Evolutionary conservation across 2,329 filamentous ascomycete genomes (phyloP), one percentile per base, ranked within the genome.

Genomic region (Fusarium nurragi): DNA sequence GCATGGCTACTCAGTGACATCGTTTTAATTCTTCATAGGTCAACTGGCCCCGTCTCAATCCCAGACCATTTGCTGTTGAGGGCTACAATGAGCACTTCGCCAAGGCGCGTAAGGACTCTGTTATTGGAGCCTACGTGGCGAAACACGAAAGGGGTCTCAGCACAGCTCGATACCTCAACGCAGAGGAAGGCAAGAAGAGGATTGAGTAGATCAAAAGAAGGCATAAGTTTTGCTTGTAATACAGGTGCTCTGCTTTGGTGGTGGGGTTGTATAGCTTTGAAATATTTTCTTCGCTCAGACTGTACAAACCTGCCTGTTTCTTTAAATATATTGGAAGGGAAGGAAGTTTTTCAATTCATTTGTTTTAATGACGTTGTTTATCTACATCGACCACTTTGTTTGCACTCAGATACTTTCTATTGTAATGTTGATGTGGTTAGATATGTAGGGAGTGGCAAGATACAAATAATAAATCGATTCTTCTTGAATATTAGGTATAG

Each of bases 161-260:
- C 79, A 92, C 91, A 67, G 90, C 90, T 39, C 85, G 92, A 62
- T 89, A 96, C 70, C 85, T 92, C 28, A 95, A 90, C 70, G 87
- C 96, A 52, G 95, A 99, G 77, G 95, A 99, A 79, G 95, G 95
- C 50, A 99, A 99, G 86, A 99, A 97, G 86, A 92, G 95, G 76
- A 96, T 97, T 74, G 95, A 99, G 76, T 94, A 86, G 70, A 71
- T 22, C 23, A 52, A 60, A 52, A 56, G 16, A 39, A 43, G 26
- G 51, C 41, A 32, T 45, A 13, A 38, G 25, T 34, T 44, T 64
- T 40, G 59, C 51, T 56, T 36, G 26, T 44, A 48, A 48, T 52
- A 47, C 37, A 43, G 41, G 23, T 58, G 60, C 50, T 63, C 59
- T 45, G 21, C n/a, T 58, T 43, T 60, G 40, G 34, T 46, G 54